A percentile compares a stretch with the other conserved stretches of the same genome.
These are phyloP conservation scores for Rhododendron simsii DNA, from an alignment of 148 eudicot genomes.

Conservation along the genomic window DNA sequence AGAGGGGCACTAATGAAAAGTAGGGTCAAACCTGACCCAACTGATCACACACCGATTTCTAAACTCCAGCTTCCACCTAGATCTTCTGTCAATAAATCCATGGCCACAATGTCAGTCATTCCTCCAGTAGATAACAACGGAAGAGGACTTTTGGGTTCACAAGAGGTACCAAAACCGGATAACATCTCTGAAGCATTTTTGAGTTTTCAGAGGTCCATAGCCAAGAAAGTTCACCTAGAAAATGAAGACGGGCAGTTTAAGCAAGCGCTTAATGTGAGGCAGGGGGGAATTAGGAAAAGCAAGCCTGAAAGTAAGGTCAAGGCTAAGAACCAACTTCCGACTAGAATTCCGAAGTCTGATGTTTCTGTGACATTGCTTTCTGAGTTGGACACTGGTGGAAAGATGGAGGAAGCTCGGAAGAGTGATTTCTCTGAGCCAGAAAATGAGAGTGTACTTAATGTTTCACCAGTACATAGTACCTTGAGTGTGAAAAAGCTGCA, in stretches of 20 bases:
- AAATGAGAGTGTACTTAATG: slow-evolving; percentile 41
- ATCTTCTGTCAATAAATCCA: slow-evolving; percentile 46
- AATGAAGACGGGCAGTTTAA: slow-evolving; percentile 57
- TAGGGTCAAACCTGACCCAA: slow-evolving; percentile 56
- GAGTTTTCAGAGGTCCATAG: slow-evolving; percentile 29
- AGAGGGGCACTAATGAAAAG: slow-evolving; percentile 59
- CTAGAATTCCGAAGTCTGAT: slow-evolving; percentile 40
- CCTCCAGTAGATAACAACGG: slow-evolving; percentile 25
- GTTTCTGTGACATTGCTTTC: slow-evolving; percentile 27
- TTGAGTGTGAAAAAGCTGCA: slow-evolving; percentile 37
- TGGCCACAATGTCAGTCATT: slow-evolving; percentile 17
- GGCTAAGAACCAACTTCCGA: slow-evolving; percentile 40
- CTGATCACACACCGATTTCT: slow-evolving; percentile 37
- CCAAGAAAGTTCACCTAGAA: slow-evolving; percentile 35
- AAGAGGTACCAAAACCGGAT: slow-evolving; percentile 20
- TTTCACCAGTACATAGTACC: slow-evolving; percentile 26
- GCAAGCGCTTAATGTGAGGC: slow-evolving; percentile 52
- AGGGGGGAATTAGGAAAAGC: slow-evolving; percentile 45
- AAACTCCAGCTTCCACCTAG: slow-evolving; percentile 51
- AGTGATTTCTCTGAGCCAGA: slow-evolving; percentile 65
- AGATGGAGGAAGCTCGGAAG: slow-evolving; percentile 49
- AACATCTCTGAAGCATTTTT: slow-evolving; percentile 29
- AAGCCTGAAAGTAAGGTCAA: slow-evolving; percentile 55
- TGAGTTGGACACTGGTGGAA: slow-evolving; percentile 30
- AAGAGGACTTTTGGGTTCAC: slow-evolving; percentile 19